These are phyloP conservation scores for Pouteria campechiana DNA, from an alignment of 179 eudicot species.

Conservation along the genomic window DNA sequence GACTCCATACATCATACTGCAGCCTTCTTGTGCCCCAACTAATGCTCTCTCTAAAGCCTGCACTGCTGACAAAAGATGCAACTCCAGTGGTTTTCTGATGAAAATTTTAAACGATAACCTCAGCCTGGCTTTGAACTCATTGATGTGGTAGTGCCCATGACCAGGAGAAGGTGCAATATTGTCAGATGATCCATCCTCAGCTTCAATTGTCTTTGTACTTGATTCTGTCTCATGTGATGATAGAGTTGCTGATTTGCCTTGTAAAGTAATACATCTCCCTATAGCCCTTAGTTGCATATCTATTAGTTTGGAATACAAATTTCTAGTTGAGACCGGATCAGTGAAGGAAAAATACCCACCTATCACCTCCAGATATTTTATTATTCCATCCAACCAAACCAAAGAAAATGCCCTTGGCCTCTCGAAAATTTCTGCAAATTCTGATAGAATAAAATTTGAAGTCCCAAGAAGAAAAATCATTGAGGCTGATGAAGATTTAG, in stretches of 20 bases:
- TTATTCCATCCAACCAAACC: slow-evolving; percentile 63
- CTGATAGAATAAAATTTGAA: slow-evolving; percentile 44
- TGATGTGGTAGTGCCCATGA: slow-evolving; percentile 22
- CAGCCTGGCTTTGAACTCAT: slow-evolving; percentile 51
- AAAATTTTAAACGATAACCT: slow-evolving; percentile 58
- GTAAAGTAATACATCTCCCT: slow-evolving; percentile 81
- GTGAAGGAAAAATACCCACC: slow-evolving; percentile 40
- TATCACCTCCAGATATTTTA: slow-evolving; percentile 63
- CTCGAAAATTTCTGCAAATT: slow-evolving; percentile 31
- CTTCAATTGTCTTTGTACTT: slow-evolving; percentile 32
- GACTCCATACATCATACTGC: slow-evolving; percentile 39
- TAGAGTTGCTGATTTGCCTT: slow-evolving; percentile 65
- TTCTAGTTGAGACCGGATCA: slow-evolving; percentile 25
- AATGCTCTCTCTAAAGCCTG: slow-evolving; percentile 62
- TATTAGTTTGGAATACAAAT: slow-evolving; percentile 41
- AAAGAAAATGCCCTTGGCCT: slow-evolving; percentile 28
- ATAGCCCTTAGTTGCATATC: slow-evolving; percentile 59
- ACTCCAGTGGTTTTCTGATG: slow-evolving; percentile 50
- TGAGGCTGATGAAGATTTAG: slow-evolving; percentile 28
- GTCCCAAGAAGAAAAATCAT: slow-evolving; percentile 36
- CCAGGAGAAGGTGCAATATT: slow-evolving; percentile 16
- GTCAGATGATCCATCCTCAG: slow-evolving; percentile 14
- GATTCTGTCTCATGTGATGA: slow-evolving; percentile 67
- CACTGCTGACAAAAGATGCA: slow-evolving; percentile 42
- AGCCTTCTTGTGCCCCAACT: slow-evolving; percentile 50